Percentiles rank a stretch among this genome's conserved stretches.
Evolutionary conservation across 495 filamentous ascomycete species (phyloP).

Genomic region (Tuber magnatum): DNA sequence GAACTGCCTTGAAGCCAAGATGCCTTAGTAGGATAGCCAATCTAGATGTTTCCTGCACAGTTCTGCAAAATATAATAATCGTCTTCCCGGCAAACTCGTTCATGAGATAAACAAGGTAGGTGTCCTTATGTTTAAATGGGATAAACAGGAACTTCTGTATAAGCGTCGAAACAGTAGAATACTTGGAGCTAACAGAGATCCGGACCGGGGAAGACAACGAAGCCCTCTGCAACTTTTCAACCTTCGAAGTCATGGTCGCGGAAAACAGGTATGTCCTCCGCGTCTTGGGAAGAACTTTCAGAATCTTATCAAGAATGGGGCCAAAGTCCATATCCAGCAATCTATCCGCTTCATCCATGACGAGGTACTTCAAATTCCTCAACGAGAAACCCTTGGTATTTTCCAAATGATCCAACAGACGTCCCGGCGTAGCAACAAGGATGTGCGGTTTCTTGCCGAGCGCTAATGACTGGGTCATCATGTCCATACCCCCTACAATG

Average conservation of each 20-base stretch:
- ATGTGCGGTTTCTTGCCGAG: constrained; percentile 89
- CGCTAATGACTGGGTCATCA: constrained; percentile 80
- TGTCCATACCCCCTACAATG: constrained; percentile 89
- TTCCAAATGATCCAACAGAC: constrained; percentile 86
- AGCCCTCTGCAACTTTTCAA: constrained; percentile 84
- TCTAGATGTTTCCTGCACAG: constrained; percentile 81
- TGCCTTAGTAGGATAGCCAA: constrained; percentile 71
- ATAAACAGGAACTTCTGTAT: constrained; percentile 76
- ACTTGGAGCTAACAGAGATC: constrained; percentile 68
- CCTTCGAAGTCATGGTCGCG: constrained; percentile 85
- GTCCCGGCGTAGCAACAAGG: constrained; percentile 79
- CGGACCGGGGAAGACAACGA: constrained; percentile 70
- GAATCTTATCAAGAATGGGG: constrained; percentile 81
- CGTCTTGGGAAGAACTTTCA: constrained; percentile 79
- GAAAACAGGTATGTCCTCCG: constrained; percentile 83
- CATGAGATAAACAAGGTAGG: constrained; percentile 77
- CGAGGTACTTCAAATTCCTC: constrained; percentile 69
- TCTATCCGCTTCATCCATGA: constrained; percentile 92
- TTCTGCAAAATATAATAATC: constrained; percentile 85
- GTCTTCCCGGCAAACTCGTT: constrained; percentile 78
- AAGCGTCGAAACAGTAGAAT: constrained; percentile 81
- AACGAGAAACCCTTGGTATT: constrained; percentile 94
- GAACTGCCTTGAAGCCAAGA: constrained; percentile 78
- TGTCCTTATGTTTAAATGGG: constrained; percentile 83
- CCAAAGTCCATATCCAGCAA: constrained; percentile 93